Base-by-base conservation (phyloP, 2,329 filamentous ascomycete genomes). In the Emericellopsis cladophorae region DNA sequence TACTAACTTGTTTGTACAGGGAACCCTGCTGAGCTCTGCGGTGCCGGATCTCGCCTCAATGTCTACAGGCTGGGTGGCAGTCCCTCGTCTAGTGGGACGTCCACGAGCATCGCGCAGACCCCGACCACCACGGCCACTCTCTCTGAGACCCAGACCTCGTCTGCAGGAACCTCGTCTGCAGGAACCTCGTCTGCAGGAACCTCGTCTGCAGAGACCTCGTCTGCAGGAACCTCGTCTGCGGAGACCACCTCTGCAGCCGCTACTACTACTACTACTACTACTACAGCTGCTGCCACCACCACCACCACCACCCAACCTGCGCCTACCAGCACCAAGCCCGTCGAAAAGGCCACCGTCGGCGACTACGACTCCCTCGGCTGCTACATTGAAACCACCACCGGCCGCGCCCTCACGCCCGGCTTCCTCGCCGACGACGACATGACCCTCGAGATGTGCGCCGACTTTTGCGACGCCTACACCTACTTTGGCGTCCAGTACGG, bases 401-500 rank as follows among this genome's bases (percentile, higher is more conserved):
- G 47, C 6, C 55, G 61, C 4, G 57, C 61, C 2, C 51, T 65
- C 2, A 46, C 42, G 3, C 49, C 46, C 4, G 53, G 51, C 12
- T 49, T 44, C 4, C 55, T 52, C 35, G 49, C 59, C 11, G 45
- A 54, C 29, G 54, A 62, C 24, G 48, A 45, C 32, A 61, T 62
- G 61, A 59, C 57, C 0, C 55, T 64, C 3, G 57, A 62, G 15
- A 45, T 37, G 2, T 60, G 59, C 24, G 53, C 54, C 1, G 33
- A 41, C 1, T 59, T 55, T 40, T 63, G 60, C 14, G 42, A 49
- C 2, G 50, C 48, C 3, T 55, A 45, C 15, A 47, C 40, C 0
- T 62, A 55, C 42, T 62, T 62, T 39, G 59, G 58, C 1, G 41
- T 48, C 4, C 57, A 60, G 24, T 63, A 64, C 29, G 61, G 56